Base-by-base conservation (phyloP, 2,329 filamentous ascomycete genomes). In the Cryphonectria parasitica region DNA sequence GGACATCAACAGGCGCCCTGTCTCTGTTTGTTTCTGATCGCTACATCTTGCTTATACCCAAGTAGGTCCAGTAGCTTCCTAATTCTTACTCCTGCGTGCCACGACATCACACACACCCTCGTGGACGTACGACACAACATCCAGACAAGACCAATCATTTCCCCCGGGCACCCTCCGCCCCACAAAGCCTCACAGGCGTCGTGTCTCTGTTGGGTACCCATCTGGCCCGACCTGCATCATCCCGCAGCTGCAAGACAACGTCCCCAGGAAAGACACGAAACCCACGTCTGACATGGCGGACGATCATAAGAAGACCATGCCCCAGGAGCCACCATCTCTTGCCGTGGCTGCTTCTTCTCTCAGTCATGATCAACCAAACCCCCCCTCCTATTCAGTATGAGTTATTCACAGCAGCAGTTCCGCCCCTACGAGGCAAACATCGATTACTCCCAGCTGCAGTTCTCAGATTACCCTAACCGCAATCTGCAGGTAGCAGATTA, bases 381-480 rank as follows among this genome's bases (percentile, higher is more conserved):
- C 74, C 71, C 74, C 74, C 72, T 73, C 73, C 72, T 74, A 74
- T 74, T 75, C 81, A 83, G 82, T 83, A 84, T 84, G 82, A 83
- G 75, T 77, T 77, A 76, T 74, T 75, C 75, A 75, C 77, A 34
- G 75, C 67, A 76, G 82, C 73, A 78, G 77, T 68, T 68, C 76
- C 81, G 81, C 79, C 79, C 81, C 61, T 77, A 77, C 67, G 78
- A 83, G 80, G 75, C 81, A 70, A 78, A 80, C 72, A 70, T 82
- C 77, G 78, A 81, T 75, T 81, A 76, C 74, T 75, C 76, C 71
- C 74, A 80, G 73, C 78, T 84, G 69, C 79, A 83, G 74, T 81
- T 78, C 71, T 80, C 82, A 72, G 77, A 83, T 75, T 84, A 81
- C 77, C 64, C 71, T 69, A 71, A 68, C 58, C 81, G 79, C 75